Conservation (phyloP, 768 basidiomycete genomes). For the Boletus eberwhitei region DNA sequence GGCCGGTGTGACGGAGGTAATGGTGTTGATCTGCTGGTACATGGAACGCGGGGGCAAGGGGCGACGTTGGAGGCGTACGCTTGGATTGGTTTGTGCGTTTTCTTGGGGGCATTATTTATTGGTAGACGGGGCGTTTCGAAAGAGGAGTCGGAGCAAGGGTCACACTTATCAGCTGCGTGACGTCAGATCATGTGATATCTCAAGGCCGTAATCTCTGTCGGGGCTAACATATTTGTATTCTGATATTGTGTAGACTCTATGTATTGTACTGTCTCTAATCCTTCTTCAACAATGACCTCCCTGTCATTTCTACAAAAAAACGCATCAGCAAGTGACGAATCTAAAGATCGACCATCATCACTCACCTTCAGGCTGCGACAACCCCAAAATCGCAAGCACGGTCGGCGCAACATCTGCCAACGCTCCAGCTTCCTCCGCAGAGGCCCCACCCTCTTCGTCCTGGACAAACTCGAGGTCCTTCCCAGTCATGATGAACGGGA, state of each 20-base stretch:
- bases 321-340: not conserved
- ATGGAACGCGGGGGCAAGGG: constrained; percentile 8
- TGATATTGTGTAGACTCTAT: constrained; percentile 3
- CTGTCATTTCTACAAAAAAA: constrained; percentile 27
- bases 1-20: constrained; percentile 18
- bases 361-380: constrained; percentile 68
- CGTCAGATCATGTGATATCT: constrained; percentile 17
- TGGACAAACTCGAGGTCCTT: constrained; percentile 51
- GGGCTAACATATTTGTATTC: not conserved
- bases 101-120: constrained; percentile 13
- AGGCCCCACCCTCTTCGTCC: constrained; percentile 46
- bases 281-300: constrained; percentile 27
- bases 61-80: constrained; percentile 1
- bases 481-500: constrained; percentile 87
- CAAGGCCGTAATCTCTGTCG: too few species aligned
- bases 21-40: constrained; percentile 9
- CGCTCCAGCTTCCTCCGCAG: constrained; percentile 63
- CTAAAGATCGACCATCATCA: not conserved
- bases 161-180: constrained; percentile 1
- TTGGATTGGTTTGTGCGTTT: constrained; percentile 16
- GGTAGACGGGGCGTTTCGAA: not conserved
- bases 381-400: constrained; percentile 71
- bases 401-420: constrained; percentile 92
- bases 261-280: constrained; percentile 16
- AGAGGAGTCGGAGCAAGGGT: not conserved